Base-by-base conservation (phyloP, 2,329 filamentous ascomycete species). In the Thielaviopsis euricoi region DNA sequence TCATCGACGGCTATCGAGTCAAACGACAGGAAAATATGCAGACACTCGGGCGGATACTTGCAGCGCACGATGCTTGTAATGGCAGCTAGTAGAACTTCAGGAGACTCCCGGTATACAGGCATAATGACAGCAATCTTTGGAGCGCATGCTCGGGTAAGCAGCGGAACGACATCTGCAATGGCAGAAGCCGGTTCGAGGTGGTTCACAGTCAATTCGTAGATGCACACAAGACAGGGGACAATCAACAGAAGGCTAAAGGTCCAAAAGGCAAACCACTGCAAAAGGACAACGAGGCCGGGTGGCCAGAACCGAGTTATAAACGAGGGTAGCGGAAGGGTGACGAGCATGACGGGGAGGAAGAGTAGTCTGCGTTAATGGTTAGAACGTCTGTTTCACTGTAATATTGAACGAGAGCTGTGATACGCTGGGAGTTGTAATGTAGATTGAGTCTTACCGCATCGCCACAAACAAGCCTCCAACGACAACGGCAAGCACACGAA, bases 181-280 rank as follows among this genome's bases (percentile, higher is more conserved):
- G 81, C 22, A 19, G 26, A 33, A 19, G 52, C 25, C 26, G 52
- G 26, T n/a, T 91, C 90, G 25, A 97, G 76, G 37, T 88, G 86
- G 64, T 93, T 86, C 9, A 87, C 95, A 58, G 95, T 86, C 5
- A 96, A 79, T 66, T 94, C 86, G 67, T 94, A 95, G 58, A 97
- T 80, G 69, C 90, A 96, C 66, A 96, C 87, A 3, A 95, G 77
- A 89, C 89, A 96, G 0, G 93, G 93, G 1, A 95, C 76, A 0
- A 86, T 89, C 59, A 98, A 73, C 10, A 97, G 80, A 62, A 82
- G 81, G 0, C 90, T 85, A 64, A 97, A 97, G 26, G 86, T 83
- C 84, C 88, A 96, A 69, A 97, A 97, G 3, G 89, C 90, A 66
- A 97, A 95, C 86, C 89, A 94, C 67, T 96, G 90, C 15, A 97